Evolutionary conservation across 495 filamentous ascomycete genomes (phyloP), one percentile per base, ranked within the genome.

Genomic region (Penicillium mononematosum): DNA sequence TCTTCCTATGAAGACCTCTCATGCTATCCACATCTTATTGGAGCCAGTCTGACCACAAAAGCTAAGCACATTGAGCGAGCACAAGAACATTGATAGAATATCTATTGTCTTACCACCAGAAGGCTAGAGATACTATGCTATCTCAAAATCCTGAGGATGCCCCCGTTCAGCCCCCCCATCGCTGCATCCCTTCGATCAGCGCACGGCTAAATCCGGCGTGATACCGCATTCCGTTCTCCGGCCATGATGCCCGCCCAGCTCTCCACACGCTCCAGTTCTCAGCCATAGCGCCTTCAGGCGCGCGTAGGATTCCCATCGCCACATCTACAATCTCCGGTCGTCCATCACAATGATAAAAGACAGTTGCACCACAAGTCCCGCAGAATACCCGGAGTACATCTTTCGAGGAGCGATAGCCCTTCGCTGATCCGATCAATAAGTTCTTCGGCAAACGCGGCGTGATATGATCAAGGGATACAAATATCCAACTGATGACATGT

Each of bases 381-480:
- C 83, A 85, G 58, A 81, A 82, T 29, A 78, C 79, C 6, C 82
- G 67, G 44, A 74, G 68, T 0, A 81, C 75, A 22, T 69, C 76
- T 19, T 70, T 53, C 1, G 74, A 77, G 12, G 75, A 79, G 6
- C 60, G 56, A 51, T 81, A 83, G 22, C 62, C 64, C 20, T 73
- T 72, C 38, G 82, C 65, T 2, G 75, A 77, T 2, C 81, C 81
- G 19, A 79, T 58, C 22, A 64, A 48, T 5, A 76, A 51, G 55
- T 73, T 64, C 4, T 69, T 46, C 0, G 59, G 50, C 1, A 10
- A 73, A 61, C 5, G 71, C 60, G 55, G 55, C 32, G 31, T 52
- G 31, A 60, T 56, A 50, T 67, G 63, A 42, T 63, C 44, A 24
- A 57, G 22, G 6, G 69, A 66, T 9, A 75, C 64, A 49, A 73